Percentiles rank a stretch among this genome's conserved stretches.
Conservation (phyloP, 1,284 basidiomycete species). For the Leccinum griseonigrum region DNA sequence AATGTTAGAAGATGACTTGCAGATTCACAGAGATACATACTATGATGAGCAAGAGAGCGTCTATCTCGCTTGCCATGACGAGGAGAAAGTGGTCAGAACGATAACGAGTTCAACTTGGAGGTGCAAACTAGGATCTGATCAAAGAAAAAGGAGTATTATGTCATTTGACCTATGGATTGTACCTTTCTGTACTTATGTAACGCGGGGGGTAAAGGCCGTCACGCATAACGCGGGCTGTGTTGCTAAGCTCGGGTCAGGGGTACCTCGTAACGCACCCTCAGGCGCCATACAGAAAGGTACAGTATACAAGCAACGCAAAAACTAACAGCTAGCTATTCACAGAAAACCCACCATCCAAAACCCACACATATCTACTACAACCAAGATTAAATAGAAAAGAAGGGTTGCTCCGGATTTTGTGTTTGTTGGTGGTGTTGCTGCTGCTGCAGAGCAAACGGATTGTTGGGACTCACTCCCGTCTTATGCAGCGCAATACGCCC, state of each 20-base stretch:
- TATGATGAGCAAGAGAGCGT: conserved; percentile 18
- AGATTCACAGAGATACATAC: conserved; percentile 8
- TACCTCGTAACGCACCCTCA: too few relatives aligned
- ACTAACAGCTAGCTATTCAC: conserved; percentile 15
- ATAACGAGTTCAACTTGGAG: not conserved
- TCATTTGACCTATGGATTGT: conserved; percentile 15
- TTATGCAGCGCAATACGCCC: conserved; percentile 58
- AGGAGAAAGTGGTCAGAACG: not conserved
- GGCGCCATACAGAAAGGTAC: too few relatives aligned
- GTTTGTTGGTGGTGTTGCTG: conserved; percentile 44
- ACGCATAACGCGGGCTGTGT: too few relatives aligned
- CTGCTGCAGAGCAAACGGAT: conserved; percentile 72
- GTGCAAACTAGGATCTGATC: not conserved
- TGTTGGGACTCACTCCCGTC: conserved; percentile 58
- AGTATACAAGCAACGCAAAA: conserved; percentile 15
- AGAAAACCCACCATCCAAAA: conserved; percentile 2
- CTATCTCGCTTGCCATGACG: conserved; percentile 24
- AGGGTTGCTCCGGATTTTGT: conserved; percentile 71
- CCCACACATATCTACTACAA: not conserved
- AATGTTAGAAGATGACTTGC: not conserved
- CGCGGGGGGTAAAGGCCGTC: too few relatives aligned
- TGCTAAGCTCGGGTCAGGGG: too few relatives aligned
- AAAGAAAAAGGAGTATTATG: conserved; percentile 19
- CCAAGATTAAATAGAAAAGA: conserved; percentile 67
- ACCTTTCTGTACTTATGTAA: too few relatives aligned